phyloP scores from a whole-genome alignment of 805 yeast genomes.

The Lipomyces anomalus region DNA sequence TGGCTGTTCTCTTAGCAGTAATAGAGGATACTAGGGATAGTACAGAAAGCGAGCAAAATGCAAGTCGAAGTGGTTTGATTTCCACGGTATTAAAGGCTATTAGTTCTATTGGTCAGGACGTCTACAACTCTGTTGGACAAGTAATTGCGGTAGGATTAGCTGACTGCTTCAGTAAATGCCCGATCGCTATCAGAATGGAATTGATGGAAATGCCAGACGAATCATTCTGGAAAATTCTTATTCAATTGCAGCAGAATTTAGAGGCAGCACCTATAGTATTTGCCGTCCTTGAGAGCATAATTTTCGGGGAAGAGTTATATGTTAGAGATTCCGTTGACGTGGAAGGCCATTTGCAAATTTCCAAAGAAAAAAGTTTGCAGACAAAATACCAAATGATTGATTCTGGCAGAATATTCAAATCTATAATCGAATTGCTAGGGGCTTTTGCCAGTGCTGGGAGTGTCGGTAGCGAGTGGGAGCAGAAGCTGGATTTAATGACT shows the following conservation, averaged over 20 bases:
- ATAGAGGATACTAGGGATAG: conserved; percentile 1
- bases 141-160: conserved; percentile 12
- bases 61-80: neutral
- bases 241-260: conserved; percentile 14
- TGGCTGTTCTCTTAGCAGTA: conserved; percentile 10
- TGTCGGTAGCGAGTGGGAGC: conserved; percentile 22
- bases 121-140: conserved; percentile 7
- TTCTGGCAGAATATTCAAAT: conserved; percentile 21
- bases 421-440: conserved; percentile 25
- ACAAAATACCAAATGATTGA: conserved; percentile 5
- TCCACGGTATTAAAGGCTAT: conserved; percentile 11
- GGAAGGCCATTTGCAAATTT: conserved; percentile 1
- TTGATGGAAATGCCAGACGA: conserved; percentile 17
- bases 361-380: conserved; percentile 3
- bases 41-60: conserved; percentile 1
- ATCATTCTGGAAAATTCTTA: conserved; percentile 23
- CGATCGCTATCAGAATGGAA: conserved; percentile 3
- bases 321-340: conserved; percentile 8
- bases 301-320: conserved; percentile 14
- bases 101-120: conserved; percentile 6
- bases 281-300: no score
- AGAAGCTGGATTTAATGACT: conserved; percentile 14
- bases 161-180: conserved; percentile 10
- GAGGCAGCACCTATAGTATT: conserved; percentile 19
- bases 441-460: conserved; percentile 27